These are phyloP conservation scores for Infundibulicybe gibba DNA, from an alignment of 768 basidiomycete genomes.

Conservation along the genomic window DNA sequence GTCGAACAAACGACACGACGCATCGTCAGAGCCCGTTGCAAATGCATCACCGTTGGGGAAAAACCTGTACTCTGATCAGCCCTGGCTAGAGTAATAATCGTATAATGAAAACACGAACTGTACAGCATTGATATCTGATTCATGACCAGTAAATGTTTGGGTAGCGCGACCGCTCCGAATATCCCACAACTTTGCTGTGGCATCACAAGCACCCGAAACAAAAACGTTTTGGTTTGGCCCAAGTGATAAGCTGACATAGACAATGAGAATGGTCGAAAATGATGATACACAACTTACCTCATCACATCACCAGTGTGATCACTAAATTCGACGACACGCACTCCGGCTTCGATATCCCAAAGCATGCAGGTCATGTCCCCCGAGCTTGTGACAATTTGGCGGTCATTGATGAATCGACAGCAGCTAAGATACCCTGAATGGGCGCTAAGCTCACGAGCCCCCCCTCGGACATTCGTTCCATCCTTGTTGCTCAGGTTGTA, in stretches of 20 bases:
- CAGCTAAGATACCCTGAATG: conserved; percentile 98
- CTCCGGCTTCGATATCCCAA: conserved; percentile 99
- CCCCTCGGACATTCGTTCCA: conserved; percentile 74
- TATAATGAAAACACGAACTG: conserved; percentile 56
- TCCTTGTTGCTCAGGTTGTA: conserved; percentile 89
- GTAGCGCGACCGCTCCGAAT: conserved; percentile 96
- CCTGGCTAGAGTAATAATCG: conserved; percentile 4
- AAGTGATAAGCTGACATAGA: conserved; percentile 72
- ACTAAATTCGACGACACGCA: conserved; percentile 96
- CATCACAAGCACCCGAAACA: conserved; percentile 99
- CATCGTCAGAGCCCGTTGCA: conserved; percentile 98
- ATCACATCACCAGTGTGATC: conserved; percentile 99
- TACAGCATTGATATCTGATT: conserved; percentile 99
- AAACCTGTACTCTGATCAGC: conserved; percentile 56
- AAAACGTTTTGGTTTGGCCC: conserved; percentile 92
- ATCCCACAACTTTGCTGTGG: conserved; percentile 98
- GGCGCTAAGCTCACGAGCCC: conserved; percentile 88
- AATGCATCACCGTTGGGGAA: conserved; percentile 99
- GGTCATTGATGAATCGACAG: conserved; percentile 97
- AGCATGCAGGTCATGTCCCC: conserved; percentile 99
- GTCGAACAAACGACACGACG: conserved; percentile 96
- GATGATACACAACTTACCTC: conserved; percentile 61
- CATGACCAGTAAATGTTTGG: conserved; percentile 98
- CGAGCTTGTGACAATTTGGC: conserved; percentile 96
- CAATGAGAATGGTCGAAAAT: conserved; percentile 7